phyloP scores from a whole-genome alignment of 441 rosid genomes.

The Hura crepitans region DNA sequence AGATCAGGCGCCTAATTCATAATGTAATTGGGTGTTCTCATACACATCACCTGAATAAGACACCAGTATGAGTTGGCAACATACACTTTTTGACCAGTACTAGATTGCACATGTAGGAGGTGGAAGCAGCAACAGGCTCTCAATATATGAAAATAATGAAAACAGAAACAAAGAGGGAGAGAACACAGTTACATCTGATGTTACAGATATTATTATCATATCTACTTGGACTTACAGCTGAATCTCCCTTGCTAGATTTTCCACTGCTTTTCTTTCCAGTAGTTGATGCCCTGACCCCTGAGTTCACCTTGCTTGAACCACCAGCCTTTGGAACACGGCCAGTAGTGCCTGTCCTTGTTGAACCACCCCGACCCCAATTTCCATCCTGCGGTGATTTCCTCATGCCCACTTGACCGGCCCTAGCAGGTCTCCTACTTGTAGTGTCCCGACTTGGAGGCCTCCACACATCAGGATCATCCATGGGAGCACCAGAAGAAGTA shows the following conservation, averaged over 20 bases:
- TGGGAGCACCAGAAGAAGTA: slow-evolving; percentile 67
- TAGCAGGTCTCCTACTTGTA: slow-evolving; percentile 62
- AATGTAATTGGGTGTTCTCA: not conserved
- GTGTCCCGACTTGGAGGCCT: slow-evolving; percentile 90
- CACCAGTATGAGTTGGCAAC: not conserved
- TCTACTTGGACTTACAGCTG: slow-evolving; percentile 47
- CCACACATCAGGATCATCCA: slow-evolving; percentile 99
- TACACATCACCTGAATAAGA: not conserved
- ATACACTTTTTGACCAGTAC: not conserved
- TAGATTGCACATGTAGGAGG: not conserved
- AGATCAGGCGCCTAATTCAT: not conserved
- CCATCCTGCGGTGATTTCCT: slow-evolving; percentile 95
- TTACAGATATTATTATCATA: not conserved
- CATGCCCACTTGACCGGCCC: slow-evolving; percentile 74
- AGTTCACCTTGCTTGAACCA: slow-evolving; percentile 50
- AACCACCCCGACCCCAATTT: slow-evolving; percentile 73
- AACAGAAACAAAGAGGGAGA: no score
- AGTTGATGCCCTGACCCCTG: slow-evolving; percentile 62
- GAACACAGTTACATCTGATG: no score
- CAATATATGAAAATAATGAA: not conserved
- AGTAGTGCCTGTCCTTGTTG: slow-evolving; percentile 53
- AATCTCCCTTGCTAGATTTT: slow-evolving; percentile 71
- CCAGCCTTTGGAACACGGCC: slow-evolving; percentile 71
- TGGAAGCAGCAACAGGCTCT: not conserved
- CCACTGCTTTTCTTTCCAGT: slow-evolving; percentile 75